Percentiles rank a stretch among this genome's conserved stretches.
Evolutionary conservation across 192 early-diverging fungal species (phyloP).

Genomic region (Lunasporangiospora selenospora): DNA sequence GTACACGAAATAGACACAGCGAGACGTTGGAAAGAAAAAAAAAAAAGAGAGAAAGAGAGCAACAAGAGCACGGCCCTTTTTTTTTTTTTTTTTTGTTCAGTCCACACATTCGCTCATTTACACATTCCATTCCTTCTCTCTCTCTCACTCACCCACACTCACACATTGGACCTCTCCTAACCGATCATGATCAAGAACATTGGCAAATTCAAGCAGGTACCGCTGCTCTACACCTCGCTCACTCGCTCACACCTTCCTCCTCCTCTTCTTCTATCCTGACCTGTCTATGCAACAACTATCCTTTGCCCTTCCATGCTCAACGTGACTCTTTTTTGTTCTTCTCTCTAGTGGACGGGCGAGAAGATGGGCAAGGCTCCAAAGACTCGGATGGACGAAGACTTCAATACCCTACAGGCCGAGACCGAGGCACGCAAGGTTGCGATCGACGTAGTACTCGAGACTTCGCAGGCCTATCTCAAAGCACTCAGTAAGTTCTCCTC

Average conservation of each 20-base stretch:
- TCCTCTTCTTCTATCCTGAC: too few species aligned
- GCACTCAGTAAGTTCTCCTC: conserved; percentile 16
- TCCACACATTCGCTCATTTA: background rate
- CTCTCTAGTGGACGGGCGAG: conserved; percentile 30
- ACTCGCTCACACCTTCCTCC: too few species aligned
- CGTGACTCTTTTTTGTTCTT: too few species aligned
- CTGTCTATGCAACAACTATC: too few species aligned
- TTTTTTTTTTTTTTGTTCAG: background rate
- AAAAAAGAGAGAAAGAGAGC: background rate
- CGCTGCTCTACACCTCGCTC: background rate
- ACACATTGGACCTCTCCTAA: background rate
- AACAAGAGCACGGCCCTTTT: background rate
- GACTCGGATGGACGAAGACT: conserved; percentile 26
- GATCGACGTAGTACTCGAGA: conserved; percentile 6
- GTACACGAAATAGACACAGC: background rate
- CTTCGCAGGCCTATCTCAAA: conserved; percentile 15
- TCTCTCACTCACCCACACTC: background rate
- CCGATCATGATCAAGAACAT: conserved; percentile 37
- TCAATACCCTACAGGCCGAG: conserved; percentile 5
- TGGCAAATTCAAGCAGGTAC: conserved; percentile 38
- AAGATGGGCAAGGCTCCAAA: conserved; percentile 23
- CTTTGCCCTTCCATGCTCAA: too few species aligned
- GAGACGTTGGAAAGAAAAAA: background rate
- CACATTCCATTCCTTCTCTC: background rate
- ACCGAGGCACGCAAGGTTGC: conserved; percentile 5